phyloP scores from a whole-genome alignment of 768 basidiomycete genomes.

The Brasilioporus rufonigricans region DNA sequence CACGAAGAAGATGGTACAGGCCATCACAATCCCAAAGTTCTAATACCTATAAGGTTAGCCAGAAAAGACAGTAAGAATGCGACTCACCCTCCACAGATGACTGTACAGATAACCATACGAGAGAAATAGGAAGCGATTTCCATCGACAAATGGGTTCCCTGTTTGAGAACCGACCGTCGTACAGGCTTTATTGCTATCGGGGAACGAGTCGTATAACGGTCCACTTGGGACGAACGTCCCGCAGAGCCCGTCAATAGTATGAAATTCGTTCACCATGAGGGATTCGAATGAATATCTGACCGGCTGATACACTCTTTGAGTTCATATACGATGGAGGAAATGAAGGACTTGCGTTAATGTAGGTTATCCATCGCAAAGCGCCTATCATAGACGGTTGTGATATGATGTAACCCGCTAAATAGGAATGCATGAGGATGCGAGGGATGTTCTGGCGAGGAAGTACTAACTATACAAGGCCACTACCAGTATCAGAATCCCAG shows the following conservation, averaged over 20 bases:
- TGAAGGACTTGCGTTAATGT: constrained; percentile 47
- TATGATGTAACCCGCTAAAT: constrained; percentile 54
- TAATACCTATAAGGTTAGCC: constrained; percentile 21
- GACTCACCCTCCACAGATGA: constrained; percentile 50
- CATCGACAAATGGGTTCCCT: constrained; percentile 61
- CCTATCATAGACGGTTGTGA: constrained; percentile 65
- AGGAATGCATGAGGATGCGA: too few species aligned
- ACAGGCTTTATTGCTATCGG: constrained; percentile 71
- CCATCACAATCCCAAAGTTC: constrained; percentile 70
- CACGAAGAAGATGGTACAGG: constrained; percentile 61
- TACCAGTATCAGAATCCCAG: constrained; percentile 49
- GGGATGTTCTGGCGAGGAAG: too few species aligned
- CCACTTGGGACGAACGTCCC: constrained; percentile 60
- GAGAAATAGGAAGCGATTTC: constrained; percentile 52
- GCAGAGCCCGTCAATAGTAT: constrained; percentile 60
- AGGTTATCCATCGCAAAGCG: constrained; percentile 65
- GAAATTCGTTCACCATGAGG: constrained; percentile 81
- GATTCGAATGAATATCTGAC: constrained; percentile 66
- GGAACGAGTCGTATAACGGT: constrained; percentile 55
- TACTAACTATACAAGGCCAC: constrained; percentile 57
- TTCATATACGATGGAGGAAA: constrained; percentile 33
- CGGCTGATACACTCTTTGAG: constrained; percentile 34
- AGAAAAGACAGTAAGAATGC: background rate
- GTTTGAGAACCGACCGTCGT: constrained; percentile 62
- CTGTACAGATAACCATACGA: constrained; percentile 40